phyloP scores from a whole-genome alignment of 2,329 filamentous ascomycete genomes.

The Neonectria punicea region DNA sequence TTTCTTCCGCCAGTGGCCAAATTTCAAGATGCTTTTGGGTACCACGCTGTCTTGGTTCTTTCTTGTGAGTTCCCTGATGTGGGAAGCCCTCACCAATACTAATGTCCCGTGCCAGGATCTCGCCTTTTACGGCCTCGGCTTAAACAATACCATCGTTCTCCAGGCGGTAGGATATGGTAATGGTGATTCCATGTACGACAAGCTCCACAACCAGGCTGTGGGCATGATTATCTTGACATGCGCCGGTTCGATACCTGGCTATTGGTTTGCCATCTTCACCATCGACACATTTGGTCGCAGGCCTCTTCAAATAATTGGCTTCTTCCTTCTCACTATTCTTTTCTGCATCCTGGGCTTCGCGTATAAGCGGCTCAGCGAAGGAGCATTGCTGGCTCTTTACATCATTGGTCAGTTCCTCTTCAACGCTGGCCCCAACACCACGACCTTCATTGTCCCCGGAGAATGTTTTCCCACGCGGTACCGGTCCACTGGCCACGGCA shows the following conservation, averaged over 20 bases:
- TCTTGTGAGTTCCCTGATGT: conserved; percentile 55
- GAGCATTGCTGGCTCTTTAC: conserved; percentile 68
- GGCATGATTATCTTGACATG: conserved; percentile 82
- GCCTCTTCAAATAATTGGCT: conserved; percentile 75
- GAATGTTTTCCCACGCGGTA: conserved; percentile 74
- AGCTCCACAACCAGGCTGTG: conserved; percentile 77
- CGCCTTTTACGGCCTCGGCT: conserved; percentile 75
- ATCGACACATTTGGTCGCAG: conserved; percentile 83
- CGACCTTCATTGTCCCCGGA: conserved; percentile 72
- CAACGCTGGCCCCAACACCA: conserved; percentile 74
- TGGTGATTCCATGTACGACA: conserved; percentile 72
- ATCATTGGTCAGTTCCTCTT: conserved; percentile 74
- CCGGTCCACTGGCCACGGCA: conserved; percentile 69
- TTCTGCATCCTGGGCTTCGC: conserved; percentile 72
- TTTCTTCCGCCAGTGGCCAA: conserved; percentile 77
- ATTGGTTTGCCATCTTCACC: conserved; percentile 79
- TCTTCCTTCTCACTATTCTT: conserved; percentile 68
- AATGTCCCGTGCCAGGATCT: conserved; percentile 60
- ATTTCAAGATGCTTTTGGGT: conserved; percentile 77
- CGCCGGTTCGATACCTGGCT: conserved; percentile 82
- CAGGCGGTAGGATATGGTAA: conserved; percentile 76
- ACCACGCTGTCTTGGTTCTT: conserved; percentile 88
- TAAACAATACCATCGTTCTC: conserved; percentile 81
- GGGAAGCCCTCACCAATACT: neutral
- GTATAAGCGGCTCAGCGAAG: conserved; percentile 59